Conservation (phyloP, 1,284 basidiomycete species). For the Coriolopsis trogii region DNA sequence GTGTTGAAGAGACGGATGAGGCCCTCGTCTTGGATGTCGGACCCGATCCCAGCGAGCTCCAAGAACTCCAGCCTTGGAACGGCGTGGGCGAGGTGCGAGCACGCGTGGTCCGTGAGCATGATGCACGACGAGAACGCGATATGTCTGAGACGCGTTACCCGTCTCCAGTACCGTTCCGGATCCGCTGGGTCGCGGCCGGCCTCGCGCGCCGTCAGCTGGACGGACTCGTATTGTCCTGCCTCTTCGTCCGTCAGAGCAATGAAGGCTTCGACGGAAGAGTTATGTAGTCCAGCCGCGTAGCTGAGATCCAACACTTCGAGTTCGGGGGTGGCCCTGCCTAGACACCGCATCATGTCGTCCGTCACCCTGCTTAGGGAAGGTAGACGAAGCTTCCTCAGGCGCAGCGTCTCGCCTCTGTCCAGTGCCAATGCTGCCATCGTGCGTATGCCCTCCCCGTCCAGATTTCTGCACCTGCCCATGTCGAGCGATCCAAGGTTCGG, state of each 20-base stretch:
- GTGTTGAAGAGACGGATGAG: conserved; percentile 74
- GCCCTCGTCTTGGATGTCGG: conserved; percentile 69
- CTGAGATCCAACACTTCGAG: conserved; percentile 86
- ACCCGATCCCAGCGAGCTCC: conserved; percentile 80
- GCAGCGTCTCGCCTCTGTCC: conserved; percentile 46
- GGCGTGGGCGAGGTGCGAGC: conserved; percentile 70
- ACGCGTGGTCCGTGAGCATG: conserved; percentile 74
- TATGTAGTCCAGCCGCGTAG: conserved; percentile 70
- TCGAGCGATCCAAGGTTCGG: conserved; percentile 65
- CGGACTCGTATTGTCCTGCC: conserved; percentile 34
- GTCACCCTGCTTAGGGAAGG: conserved; percentile 66
- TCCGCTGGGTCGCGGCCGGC: conserved; percentile 63
- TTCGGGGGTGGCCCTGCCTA: conserved; percentile 68
- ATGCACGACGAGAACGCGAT: conserved; percentile 78
- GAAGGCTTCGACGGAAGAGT: conserved; percentile 75
- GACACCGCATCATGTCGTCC: conserved; percentile 57
- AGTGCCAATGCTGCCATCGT: conserved; percentile 45
- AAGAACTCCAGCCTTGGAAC: conserved; percentile 80
- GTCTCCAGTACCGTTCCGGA: conserved; percentile 52
- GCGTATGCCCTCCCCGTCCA: conserved; percentile 67
- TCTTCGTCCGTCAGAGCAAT: conserved; percentile 54
- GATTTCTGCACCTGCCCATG: conserved; percentile 71
- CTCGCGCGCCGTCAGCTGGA: conserved; percentile 62
- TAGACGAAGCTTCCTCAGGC: conserved; percentile 62
- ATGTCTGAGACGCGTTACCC: conserved; percentile 77